Evolutionary conservation across 208 protist genomes (phyloP), one percentile per base, ranked within the genome.

Genomic region (Balamuthia mandrillaris): DNA sequence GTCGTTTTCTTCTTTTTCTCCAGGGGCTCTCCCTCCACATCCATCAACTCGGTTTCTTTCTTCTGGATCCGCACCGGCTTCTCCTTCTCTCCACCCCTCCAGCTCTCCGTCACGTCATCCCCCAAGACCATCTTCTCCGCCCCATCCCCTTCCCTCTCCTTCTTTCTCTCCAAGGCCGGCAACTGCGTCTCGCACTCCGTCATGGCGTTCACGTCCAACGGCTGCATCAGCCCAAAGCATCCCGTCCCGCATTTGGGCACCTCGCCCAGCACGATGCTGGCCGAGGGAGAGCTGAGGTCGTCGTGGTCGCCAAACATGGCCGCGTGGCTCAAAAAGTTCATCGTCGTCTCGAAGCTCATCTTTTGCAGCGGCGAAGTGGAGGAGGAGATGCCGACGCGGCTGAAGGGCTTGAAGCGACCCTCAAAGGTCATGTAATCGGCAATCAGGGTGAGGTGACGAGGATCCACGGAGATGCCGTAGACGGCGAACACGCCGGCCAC

Each of bases 401-500:
- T 96, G 39, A 96, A 91, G 24, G 94, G 75, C 12, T 68, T 61
- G 47, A 91, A 96, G 12, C 78, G 68, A 54, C 92, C 92, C 41
- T 85, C 77, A 61, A 74, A 87, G 24, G 92, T 94, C 92, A 97
- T 96, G 54, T 93, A 95, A 75, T 97, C 95, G 42, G 90, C 95
- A 35, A 97, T 86, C 1, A 97, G 60, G 1, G 87, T 81, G 12
- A 97, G 74, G 75, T 97, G 95, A 35, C 95, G 86, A 10, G 37
- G 37, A 70, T 96, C 91, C n/a, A 97, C 95, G 51, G 21, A 24
- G 54, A 97, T 96, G 88, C 94, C 93, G 89, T 97, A 97, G 4
- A 88, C 92, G 42, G 84, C 61, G 60, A 96, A 96, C 0, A 97
- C 94, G 37, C 54, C 45, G 12, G 39, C 29, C 10, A 97, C 86